phyloP scores from a whole-genome alignment of 352 stramenopile genomes.

The Elongisporangium senticosum region DNA sequence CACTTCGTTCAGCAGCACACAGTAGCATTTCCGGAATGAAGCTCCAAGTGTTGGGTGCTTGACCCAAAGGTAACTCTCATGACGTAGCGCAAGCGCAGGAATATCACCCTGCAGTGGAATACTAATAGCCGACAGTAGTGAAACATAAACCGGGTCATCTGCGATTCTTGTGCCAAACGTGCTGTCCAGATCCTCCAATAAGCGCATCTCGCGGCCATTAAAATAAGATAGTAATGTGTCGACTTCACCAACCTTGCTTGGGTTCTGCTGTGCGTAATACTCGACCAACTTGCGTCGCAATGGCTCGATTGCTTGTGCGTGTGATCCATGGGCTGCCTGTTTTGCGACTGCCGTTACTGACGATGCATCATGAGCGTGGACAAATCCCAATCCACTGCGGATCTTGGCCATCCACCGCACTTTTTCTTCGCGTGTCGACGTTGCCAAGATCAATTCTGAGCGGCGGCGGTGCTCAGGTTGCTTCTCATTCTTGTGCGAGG shows the following conservation, averaged over 20 bases:
- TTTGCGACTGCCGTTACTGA: no score
- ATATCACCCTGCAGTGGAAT: neutral
- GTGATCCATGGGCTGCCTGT: no score
- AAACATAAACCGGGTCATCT: constrained; percentile 21
- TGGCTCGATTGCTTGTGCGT: constrained; percentile 1
- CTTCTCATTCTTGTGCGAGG: no score
- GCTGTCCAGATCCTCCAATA: constrained; percentile 54
- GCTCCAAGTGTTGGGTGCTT: constrained; percentile 31
- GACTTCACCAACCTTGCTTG: constrained; percentile 83
- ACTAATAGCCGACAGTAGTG: constrained; percentile 13
- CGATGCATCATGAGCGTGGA: constrained; percentile 7
- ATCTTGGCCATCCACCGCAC: constrained; percentile 54
- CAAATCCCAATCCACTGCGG: constrained; percentile 30
- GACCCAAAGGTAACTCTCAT: constrained; percentile 31
- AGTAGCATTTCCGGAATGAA: constrained; percentile 30
- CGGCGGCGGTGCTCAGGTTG: no score
- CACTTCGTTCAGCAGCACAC: constrained; percentile 17
- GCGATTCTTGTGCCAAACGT: constrained; percentile 48
- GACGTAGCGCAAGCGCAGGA: neutral
- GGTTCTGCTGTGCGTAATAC: constrained; percentile 91
- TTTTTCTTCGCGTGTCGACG: constrained; percentile 34
- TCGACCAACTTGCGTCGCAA: constrained; percentile 55
- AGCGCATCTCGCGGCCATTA: constrained; percentile 39
- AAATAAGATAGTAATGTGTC: constrained; percentile 64
- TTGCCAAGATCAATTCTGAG: constrained; percentile 24